Evolutionary conservation across 73 alveolate genomes (phyloP), one percentile per base, ranked within the genome.

Genomic region (Effrenium voratum): DNA sequence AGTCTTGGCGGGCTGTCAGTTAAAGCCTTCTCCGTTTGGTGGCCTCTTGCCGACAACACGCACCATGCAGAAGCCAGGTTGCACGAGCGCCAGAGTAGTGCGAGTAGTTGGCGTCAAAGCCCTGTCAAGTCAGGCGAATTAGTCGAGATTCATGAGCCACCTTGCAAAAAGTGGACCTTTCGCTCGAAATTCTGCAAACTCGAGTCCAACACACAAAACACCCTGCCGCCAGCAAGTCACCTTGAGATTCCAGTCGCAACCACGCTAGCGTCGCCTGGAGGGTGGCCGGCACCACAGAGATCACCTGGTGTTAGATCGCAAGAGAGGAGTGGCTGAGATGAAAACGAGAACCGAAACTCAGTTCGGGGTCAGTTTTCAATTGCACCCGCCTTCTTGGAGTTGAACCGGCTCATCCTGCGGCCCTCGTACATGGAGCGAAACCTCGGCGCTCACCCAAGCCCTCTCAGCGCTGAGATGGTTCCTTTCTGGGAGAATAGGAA

Each of bases 391-490:
- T 92, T 92, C 90, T 79, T 92, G 82, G 98, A 92, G 83, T 92
- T 92, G 80, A 92, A 92, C 38, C 98, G 98, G 91, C 70, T 92
- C 98, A 92, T 92, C 92, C 75, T 92, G 66, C 98, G 92, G 43
- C 98, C 98, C 75, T 92, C 98, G 36, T 70, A 92, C 90, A 76
- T 75, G 90, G 49, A 30, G 36, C 91, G 90, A 75, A 92, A 92
- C 98, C 98, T 92, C 60, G n/a, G 57, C 40, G n/a, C n/a, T n/a
- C n/a, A n/a, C n/a, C n/a, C n/a, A n/a, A n/a, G n/a, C n/a, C n/a
- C n/a, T n/a, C n/a, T n/a, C n/a, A n/a, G n/a, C n/a, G n/a, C n/a
- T n/a, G n/a, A n/a, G n/a, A n/a, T n/a, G n/a, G n/a, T n/a, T n/a
- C n/a, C n/a, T n/a, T n/a, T n/a, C n/a, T n/a, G n/a, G n/a, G n/a